phyloP scores from a whole-genome alignment of 2,329 filamentous ascomycete genomes.

The Lachnellula arida region DNA sequence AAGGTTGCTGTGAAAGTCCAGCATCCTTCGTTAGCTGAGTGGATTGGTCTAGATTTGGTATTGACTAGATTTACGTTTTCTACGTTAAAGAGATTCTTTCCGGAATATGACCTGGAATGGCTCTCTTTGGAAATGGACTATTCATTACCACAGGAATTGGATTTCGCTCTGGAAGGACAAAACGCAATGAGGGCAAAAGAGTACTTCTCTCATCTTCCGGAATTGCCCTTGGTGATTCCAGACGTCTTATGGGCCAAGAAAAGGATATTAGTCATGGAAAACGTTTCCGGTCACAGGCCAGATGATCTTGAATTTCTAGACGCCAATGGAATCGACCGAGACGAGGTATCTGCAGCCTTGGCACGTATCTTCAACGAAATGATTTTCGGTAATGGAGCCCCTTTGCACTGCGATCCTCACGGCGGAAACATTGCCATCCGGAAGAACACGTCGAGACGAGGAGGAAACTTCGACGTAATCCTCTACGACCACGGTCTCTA shows the following conservation, averaged over 20 bases:
- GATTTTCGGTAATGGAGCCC: constrained; percentile 89
- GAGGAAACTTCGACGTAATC: constrained; percentile 86
- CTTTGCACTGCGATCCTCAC: constrained; percentile 94
- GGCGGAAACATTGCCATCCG: constrained; percentile 94
- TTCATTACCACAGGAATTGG: constrained; percentile 84
- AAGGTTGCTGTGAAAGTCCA: constrained; percentile 96
- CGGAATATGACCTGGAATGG: constrained; percentile 97
- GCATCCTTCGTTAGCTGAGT: constrained; percentile 83
- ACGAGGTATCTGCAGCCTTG: constrained; percentile 89
- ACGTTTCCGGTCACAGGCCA: constrained; percentile 76
- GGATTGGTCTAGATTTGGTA: constrained; percentile 81
- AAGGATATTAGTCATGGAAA: constrained; percentile 93
- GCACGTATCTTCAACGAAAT: constrained; percentile 98
- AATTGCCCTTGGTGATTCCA: constrained; percentile 82
- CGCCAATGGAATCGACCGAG: constrained; percentile 79
- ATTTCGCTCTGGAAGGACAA: constrained; percentile 79
- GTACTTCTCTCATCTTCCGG: constrained; percentile 71
- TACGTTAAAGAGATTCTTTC: constrained; percentile 87
- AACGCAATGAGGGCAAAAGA: constrained; percentile 77
- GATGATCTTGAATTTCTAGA: constrained; percentile 90
- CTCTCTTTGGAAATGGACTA: constrained; percentile 87
- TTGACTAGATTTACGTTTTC: constrained; percentile 87
- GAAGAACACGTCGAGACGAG: constrained; percentile 59
- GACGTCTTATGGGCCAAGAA: constrained; percentile 84
- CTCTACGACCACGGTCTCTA: constrained; percentile 97